Evolutionary conservation across 2,329 filamentous ascomycete species (phyloP).

Genomic region (Sporothrix humicola): DNA sequence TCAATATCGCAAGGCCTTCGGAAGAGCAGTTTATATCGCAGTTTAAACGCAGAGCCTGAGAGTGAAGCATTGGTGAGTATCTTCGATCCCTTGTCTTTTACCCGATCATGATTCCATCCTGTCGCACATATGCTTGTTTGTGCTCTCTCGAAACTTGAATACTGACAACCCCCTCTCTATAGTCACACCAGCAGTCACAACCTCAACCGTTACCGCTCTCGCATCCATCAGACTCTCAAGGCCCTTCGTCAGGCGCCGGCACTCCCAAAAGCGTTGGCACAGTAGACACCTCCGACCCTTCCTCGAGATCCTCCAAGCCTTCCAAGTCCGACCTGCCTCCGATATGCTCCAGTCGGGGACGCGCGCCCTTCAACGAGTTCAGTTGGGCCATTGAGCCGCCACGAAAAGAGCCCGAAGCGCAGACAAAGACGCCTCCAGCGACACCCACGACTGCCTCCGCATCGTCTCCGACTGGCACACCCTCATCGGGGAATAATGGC

Average conservation of each 20-base stretch:
- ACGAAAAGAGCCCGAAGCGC: slow-evolving; percentile 31
- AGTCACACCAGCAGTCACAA: slow-evolving; percentile 9
- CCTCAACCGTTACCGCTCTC: slow-evolving; percentile 22
- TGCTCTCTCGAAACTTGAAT: not conserved
- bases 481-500: slow-evolving; percentile 29
- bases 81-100: not conserved
- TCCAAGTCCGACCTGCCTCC: slow-evolving; percentile 22
- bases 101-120: not conserved
- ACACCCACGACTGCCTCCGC: not conserved
- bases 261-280: slow-evolving; percentile 12
- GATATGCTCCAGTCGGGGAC: slow-evolving; percentile 34
- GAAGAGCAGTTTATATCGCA: slow-evolving; percentile 29
- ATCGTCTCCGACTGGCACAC: not conserved
- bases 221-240: slow-evolving; percentile 8
- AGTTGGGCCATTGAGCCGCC: slow-evolving; percentile 30
- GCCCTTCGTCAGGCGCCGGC: slow-evolving; percentile 9
- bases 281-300: not conserved
- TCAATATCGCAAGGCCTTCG: slow-evolving; percentile 17
- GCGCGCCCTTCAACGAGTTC: slow-evolving; percentile 33
- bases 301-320: not conserved
- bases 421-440: not conserved
- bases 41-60: slow-evolving; percentile 31
- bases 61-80: not conserved
- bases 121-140: not conserved
- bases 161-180: slow-evolving; percentile 4